These are phyloP conservation scores for Podaxis sp. DNA, from an alignment of 768 basidiomycete genomes.

Conservation along the genomic window DNA sequence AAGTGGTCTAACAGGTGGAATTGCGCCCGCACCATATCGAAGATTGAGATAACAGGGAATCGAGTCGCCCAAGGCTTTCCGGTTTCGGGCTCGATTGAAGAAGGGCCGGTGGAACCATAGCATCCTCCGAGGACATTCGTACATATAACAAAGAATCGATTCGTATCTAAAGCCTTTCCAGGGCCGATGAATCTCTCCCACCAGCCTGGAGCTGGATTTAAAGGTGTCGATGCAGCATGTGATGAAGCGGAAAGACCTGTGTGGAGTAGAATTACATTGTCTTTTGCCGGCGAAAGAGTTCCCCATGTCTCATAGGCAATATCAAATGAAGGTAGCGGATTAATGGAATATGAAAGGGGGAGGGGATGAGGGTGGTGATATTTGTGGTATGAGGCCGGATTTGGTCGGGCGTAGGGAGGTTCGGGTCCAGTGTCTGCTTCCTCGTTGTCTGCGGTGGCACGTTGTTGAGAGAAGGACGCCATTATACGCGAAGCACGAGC, in stretches of 20 bases:
- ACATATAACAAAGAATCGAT: slow-evolving; percentile 91
- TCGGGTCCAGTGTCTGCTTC: slow-evolving; percentile 65
- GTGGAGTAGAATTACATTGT: slow-evolving; percentile 93
- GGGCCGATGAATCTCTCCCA: slow-evolving; percentile 99
- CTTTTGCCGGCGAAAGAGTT: slow-evolving; percentile 66
- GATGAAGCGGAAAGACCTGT: slow-evolving; percentile 96
- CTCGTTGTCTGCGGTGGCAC: slow-evolving; percentile 20
- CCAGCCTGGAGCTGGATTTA: slow-evolving; percentile 88
- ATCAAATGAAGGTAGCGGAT: slow-evolving; percentile 66
- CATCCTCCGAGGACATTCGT: slow-evolving; percentile 97
- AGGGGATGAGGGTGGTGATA: slow-evolving; percentile 66
- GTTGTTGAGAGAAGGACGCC: slow-evolving; percentile 26
- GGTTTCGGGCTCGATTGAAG: slow-evolving; percentile 70
- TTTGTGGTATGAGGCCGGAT: slow-evolving; percentile 66
- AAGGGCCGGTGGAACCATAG: slow-evolving; percentile 96
- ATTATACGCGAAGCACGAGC: slow-evolving; percentile 57
- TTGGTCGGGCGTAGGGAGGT: slow-evolving; percentile 79
- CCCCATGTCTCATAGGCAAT: slow-evolving; percentile 99
- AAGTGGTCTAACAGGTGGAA: slow-evolving; percentile 84
- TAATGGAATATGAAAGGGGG: slow-evolving; percentile 54
- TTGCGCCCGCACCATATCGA: slow-evolving; percentile 97
- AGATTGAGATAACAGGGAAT: slow-evolving; percentile 90
- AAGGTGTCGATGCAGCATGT: slow-evolving; percentile 81
- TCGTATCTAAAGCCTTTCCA: slow-evolving; percentile 89
- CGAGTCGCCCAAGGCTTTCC: slow-evolving; percentile 80